Conservation (phyloP, 768 basidiomycete genomes). For the Trametes coccinea region DNA sequence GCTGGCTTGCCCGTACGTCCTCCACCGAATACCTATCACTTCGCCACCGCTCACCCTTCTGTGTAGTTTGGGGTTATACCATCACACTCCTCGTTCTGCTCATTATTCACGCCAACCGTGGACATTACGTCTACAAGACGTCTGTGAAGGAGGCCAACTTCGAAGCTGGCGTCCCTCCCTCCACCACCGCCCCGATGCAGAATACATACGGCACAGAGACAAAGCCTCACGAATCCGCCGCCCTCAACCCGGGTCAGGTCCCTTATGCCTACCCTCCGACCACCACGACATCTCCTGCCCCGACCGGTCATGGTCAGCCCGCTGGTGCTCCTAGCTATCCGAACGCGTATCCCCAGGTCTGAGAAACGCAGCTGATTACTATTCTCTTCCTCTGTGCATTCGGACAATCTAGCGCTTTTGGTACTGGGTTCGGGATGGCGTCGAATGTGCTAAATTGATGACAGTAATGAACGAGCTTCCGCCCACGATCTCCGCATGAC, state of each 20-base stretch:
- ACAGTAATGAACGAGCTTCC: too few species aligned
- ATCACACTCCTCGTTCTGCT: constrained; percentile 19
- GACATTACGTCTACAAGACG: constrained; percentile 18
- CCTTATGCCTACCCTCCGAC: constrained; percentile 18
- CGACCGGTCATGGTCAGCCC: constrained; percentile 1
- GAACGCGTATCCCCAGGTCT: constrained; percentile 6
- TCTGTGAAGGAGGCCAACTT: constrained; percentile 20
- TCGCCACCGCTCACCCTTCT: background rate
- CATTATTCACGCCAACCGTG: constrained; percentile 16
- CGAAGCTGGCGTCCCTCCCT: constrained; percentile 4
- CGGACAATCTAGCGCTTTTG: too few species aligned
- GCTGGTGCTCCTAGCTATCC: background rate
- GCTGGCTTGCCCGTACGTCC: constrained; percentile 27
- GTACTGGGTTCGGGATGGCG: too few species aligned
- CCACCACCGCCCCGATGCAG: background rate
- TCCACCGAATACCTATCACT: too few species aligned
- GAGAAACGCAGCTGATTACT: background rate
- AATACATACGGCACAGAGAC: constrained; percentile 1
- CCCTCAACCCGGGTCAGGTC: constrained; percentile 12
- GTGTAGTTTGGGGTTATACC: constrained; percentile 22
- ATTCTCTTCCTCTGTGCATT: background rate
- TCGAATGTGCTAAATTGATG: too few species aligned
- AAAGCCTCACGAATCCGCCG: constrained; percentile 13
- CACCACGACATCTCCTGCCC: background rate
- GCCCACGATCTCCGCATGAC: too few species aligned